Conservation (phyloP, 2,329 filamentous ascomycete genomes). For the Neopestalotiopsis sp. region DNA sequence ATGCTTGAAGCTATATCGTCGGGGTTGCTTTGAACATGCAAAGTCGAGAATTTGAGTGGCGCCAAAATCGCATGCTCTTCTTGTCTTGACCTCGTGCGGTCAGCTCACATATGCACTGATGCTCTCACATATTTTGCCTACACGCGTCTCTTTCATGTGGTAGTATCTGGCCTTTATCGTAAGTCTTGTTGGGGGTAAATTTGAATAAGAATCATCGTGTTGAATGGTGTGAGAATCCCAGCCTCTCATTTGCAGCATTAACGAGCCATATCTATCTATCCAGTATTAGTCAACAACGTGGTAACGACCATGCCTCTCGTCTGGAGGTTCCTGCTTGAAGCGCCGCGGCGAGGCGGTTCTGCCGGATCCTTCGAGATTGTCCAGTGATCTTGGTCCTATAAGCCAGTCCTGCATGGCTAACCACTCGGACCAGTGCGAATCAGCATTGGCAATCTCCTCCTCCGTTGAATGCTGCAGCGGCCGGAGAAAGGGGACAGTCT, state of each 20-base stretch:
- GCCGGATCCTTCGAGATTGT: not conserved
- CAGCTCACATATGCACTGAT: not conserved
- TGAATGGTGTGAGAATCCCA: not conserved
- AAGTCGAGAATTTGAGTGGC: not conserved
- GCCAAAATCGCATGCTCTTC: not conserved
- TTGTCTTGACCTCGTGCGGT: not conserved
- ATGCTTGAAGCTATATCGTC: not conserved
- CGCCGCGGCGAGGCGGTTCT: not conserved
- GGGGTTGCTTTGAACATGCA: not conserved
- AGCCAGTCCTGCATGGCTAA: slow-evolving; percentile 93
- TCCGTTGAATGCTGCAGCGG: slow-evolving; percentile 80
- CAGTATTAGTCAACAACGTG: not conserved
- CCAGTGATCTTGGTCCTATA: slow-evolving; percentile 16
- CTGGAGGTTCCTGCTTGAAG: slow-evolving; percentile 4
- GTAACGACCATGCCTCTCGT: not conserved
- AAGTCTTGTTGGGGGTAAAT: not conserved
- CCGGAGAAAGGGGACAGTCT: slow-evolving; percentile 85
- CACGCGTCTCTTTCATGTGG: not conserved
- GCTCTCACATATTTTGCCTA: not conserved
- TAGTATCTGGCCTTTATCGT: not conserved
- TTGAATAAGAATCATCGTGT: not conserved
- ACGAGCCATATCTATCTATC: not conserved
- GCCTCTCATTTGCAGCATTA: not conserved
- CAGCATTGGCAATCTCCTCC: slow-evolving; percentile 81
- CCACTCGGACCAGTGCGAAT: slow-evolving; percentile 92